These are phyloP conservation scores for Aspergillus sclerotialis DNA, from an alignment of 2,329 filamentous ascomycete species.

Conservation along the genomic window DNA sequence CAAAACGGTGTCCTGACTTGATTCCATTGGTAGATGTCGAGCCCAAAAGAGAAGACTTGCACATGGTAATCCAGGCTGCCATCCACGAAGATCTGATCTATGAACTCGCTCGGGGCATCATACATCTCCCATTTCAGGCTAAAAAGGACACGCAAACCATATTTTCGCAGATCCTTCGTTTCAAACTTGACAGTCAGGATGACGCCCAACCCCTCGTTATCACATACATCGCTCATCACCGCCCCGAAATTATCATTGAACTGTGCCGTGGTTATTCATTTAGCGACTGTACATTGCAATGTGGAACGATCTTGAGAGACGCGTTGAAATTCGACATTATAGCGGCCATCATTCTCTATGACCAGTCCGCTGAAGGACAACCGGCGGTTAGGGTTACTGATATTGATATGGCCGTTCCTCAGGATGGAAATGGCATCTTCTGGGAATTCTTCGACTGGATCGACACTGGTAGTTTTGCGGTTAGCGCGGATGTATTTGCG, in stretches of 20 bases:
- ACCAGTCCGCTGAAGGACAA: constrained; percentile 70
- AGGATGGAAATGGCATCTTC: constrained; percentile 78
- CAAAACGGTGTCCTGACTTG: constrained; percentile 2
- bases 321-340: constrained; percentile 86
- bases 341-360: constrained; percentile 84
- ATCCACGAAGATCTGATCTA: constrained; percentile 87
- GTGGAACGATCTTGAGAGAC: constrained; percentile 82
- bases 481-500: constrained; percentile 94
- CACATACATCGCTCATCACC: constrained; percentile 77
- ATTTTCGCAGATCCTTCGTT: constrained; percentile 90
- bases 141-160: constrained; percentile 94
- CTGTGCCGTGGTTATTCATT: constrained; percentile 85
- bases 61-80: constrained; percentile 74
- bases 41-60: constrained; percentile 78
- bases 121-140: constrained; percentile 86
- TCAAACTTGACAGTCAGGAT: constrained; percentile 61
- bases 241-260: constrained; percentile 80
- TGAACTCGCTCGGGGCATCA: constrained; percentile 72
- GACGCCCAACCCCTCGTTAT: constrained; percentile 76
- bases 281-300: constrained; percentile 84
- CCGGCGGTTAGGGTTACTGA: constrained; percentile 68
- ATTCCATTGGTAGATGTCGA: constrained; percentile 63
- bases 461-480: constrained; percentile 91
- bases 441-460: constrained; percentile 98
- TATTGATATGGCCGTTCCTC: constrained; percentile 67